Conservation (phyloP, 306 rosid genomes). For the Begonia fuchsioides region DNA sequence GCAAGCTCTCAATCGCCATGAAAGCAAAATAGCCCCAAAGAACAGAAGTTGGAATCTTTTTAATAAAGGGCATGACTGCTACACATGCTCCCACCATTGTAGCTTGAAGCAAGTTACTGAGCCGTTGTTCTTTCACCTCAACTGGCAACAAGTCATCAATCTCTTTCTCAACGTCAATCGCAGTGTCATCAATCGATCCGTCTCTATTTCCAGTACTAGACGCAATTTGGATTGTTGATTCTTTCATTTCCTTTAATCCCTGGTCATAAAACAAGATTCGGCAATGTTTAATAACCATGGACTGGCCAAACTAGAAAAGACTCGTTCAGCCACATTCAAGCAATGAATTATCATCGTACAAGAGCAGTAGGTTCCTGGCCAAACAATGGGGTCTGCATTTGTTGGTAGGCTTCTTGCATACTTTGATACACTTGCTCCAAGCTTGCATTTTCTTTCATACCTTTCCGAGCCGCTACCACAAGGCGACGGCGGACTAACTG, state of each 20-base stretch:
- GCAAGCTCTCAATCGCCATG: slow-evolving; percentile 39
- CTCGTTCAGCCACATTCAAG: too few relatives aligned
- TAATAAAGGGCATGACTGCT: slow-evolving; percentile 65
- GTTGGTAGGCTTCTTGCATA: slow-evolving; percentile 62
- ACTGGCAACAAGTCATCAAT: slow-evolving; percentile 60
- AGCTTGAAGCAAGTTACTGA: slow-evolving; percentile 75
- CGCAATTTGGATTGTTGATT: slow-evolving; percentile 40
- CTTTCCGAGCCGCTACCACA: slow-evolving; percentile 35
- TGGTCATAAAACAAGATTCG: slow-evolving; percentile 6
- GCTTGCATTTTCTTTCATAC: slow-evolving; percentile 40
- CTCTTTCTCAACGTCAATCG: slow-evolving; percentile 57
- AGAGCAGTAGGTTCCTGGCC: slow-evolving; percentile 35
- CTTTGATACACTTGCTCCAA: slow-evolving; percentile 54
- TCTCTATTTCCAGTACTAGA: slow-evolving; percentile 30
- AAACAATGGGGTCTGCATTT: slow-evolving; percentile 53
- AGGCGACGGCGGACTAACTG: slow-evolving; percentile 15
- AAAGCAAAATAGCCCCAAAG: slow-evolving; percentile 7
- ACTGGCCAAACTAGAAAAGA: too few relatives aligned
- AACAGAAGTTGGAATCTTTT: slow-evolving; percentile 45
- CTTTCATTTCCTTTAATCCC: slow-evolving; percentile 60
- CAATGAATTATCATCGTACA: too few relatives aligned
- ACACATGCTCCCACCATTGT: slow-evolving; percentile 59
- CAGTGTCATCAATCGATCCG: slow-evolving; percentile 43
- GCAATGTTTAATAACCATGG: too few relatives aligned
- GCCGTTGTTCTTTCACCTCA: slow-evolving; percentile 75